These are phyloP conservation scores for Zopfia rhizophila DNA, from an alignment of 2,329 filamentous ascomycete species.

Conservation along the genomic window DNA sequence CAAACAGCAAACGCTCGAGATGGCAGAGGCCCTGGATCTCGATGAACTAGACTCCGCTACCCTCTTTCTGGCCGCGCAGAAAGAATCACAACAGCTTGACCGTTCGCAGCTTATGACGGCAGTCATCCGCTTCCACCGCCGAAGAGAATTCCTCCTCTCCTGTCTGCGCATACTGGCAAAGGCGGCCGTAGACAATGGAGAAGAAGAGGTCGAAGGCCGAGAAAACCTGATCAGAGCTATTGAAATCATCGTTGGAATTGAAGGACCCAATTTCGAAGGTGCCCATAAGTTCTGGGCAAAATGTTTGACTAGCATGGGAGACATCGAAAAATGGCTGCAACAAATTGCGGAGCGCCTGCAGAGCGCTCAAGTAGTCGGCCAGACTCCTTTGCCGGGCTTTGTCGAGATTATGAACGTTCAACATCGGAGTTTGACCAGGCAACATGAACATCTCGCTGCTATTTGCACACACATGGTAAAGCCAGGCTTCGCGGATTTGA, in stretches of 20 bases:
- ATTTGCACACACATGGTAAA: constrained; percentile 83
- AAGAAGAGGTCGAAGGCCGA: constrained; percentile 35
- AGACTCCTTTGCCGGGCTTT: constrained; percentile 70
- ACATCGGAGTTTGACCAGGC: constrained; percentile 80
- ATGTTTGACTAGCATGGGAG: constrained; percentile 79
- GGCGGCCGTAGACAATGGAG: constrained; percentile 64
- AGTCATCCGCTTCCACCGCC: constrained; percentile 88
- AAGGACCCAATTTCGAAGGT: constrained; percentile 64
- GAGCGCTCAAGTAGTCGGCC: constrained; percentile 78
- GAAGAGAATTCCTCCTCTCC: constrained; percentile 83
- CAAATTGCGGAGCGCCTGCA: constrained; percentile 79
- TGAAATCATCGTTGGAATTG: constrained; percentile 63
- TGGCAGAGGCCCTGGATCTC: constrained; percentile 88
- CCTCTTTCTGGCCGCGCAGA: constrained; percentile 78
- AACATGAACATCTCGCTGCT: constrained; percentile 89
- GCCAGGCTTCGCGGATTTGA: constrained; percentile 73
- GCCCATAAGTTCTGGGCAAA: constrained; percentile 75
- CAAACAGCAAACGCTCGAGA: constrained; percentile 79
- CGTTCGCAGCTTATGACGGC: constrained; percentile 80
- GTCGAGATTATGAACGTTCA: constrained; percentile 85
- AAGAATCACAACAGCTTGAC: constrained; percentile 74
- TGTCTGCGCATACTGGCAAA: constrained; percentile 83
- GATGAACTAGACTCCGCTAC: constrained; percentile 87
- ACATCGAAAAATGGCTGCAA: constrained; percentile 80
- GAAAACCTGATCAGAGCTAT: constrained; percentile 39